These are phyloP conservation scores for Ulmus americana DNA, from an alignment of 331 rosid genomes.

Conservation along the genomic window DNA sequence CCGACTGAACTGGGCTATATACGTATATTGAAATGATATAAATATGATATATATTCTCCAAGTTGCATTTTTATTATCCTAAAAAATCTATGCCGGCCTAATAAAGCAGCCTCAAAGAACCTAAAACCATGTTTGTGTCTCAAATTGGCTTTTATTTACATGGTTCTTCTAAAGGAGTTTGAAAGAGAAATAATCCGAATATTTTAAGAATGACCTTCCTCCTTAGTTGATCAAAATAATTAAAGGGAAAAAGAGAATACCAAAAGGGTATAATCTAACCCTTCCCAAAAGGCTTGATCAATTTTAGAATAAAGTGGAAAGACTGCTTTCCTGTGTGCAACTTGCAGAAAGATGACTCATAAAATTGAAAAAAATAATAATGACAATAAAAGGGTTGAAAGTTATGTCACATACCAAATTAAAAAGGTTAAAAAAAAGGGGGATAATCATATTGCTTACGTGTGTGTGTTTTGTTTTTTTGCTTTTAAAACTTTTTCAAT, in stretches of 20 bases:
- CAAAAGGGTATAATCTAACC: slow-evolving; percentile 4
- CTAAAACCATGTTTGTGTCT: neutral
- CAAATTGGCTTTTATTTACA: neutral
- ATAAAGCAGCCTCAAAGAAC: neutral
- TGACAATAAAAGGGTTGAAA: slow-evolving; percentile 13
- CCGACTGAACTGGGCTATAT: too few species aligned
- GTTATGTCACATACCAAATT: slow-evolving; percentile 19
- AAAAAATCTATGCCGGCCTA: slow-evolving; percentile 6
- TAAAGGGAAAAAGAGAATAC: neutral
- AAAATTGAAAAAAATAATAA: slow-evolving; percentile 3
- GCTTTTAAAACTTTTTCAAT: slow-evolving; percentile 18
- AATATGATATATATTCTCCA: neutral
- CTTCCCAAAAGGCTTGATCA: slow-evolving; percentile 13
- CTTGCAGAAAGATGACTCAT: slow-evolving; percentile 23
- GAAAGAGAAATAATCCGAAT: slow-evolving; percentile 1
- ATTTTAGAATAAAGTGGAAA: slow-evolving; percentile 20
- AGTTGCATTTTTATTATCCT: neutral
- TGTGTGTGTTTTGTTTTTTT: neutral
- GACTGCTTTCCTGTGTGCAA: slow-evolving; percentile 22
- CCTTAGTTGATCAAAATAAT: neutral
- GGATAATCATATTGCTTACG: slow-evolving; percentile 21
- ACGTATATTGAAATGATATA: neutral
- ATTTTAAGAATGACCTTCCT: neutral
- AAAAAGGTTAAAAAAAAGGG: neutral
- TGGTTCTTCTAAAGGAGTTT: neutral